phyloP scores from a whole-genome alignment of 2,329 filamentous ascomycete genomes.

The Penicillium sp. region DNA sequence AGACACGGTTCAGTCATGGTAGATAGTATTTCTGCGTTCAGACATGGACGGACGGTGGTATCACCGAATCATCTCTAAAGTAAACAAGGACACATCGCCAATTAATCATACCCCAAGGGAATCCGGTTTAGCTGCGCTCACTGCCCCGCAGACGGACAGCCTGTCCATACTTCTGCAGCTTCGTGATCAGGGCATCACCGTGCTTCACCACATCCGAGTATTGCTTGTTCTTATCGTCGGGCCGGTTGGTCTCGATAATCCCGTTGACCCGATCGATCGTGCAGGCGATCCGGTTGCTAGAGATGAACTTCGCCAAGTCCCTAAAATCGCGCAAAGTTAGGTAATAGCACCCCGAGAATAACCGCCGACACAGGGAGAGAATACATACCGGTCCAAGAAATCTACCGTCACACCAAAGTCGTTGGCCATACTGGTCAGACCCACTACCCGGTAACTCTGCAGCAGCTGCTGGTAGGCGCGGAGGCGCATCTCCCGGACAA shows the following conservation, averaged over 20 bases:
- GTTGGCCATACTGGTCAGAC: constrained; percentile 94
- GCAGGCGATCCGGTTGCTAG: constrained; percentile 88
- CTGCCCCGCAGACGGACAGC: constrained; percentile 91
- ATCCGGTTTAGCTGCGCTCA: constrained; percentile 69
- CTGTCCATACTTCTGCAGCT: constrained; percentile 98
- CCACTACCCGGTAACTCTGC: constrained; percentile 95
- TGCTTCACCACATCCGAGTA: constrained; percentile 98
- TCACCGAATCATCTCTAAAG: constrained; percentile 10
- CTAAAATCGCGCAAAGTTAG: constrained; percentile 48
- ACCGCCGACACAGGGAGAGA: background rate
- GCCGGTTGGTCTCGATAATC: constrained; percentile 96
- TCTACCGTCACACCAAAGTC: constrained; percentile 97
- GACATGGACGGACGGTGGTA: constrained; percentile 8
- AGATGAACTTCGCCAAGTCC: constrained; percentile 96
- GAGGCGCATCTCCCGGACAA: constrained; percentile 96
- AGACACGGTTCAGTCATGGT: constrained; percentile 2
- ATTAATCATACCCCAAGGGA: background rate
- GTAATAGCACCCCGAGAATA: background rate
- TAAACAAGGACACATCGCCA: background rate
- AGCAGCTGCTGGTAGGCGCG: constrained; percentile 95
- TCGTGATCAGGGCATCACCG: constrained; percentile 96
- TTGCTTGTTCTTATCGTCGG: constrained; percentile 99
- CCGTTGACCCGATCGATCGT: constrained; percentile 97
- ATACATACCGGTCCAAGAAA: constrained; percentile 82
- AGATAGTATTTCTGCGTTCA: constrained; percentile 11